These are phyloP conservation scores for Pyrus hybrid DNA, from an alignment of 331 rosid genomes.

Conservation along the genomic window DNA sequence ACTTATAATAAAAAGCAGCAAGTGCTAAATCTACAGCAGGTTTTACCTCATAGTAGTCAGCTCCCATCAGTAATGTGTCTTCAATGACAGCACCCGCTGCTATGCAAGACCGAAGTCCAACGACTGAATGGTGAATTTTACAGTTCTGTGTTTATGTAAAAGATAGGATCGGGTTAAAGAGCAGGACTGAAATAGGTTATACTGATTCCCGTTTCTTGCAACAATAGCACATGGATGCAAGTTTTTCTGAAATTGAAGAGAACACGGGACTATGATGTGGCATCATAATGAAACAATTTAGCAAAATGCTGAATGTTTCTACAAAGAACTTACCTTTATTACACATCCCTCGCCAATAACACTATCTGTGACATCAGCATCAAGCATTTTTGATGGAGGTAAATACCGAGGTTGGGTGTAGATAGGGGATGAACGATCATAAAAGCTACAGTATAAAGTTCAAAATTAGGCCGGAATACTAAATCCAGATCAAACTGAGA, in stretches of 20 bases:
- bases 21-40: neutral
- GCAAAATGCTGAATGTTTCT: slow-evolving; percentile 3
- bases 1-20: neutral
- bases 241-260: neutral
- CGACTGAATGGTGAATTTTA: slow-evolving; percentile 91
- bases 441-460: slow-evolving; percentile 54
- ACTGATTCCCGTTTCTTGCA: neutral
- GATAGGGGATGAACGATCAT: slow-evolving; percentile 96
- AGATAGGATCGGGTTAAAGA: neutral
- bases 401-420: slow-evolving; percentile 97
- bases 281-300: no score
- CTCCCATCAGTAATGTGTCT: no score
- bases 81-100: slow-evolving; percentile 95
- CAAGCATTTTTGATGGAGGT: no score
- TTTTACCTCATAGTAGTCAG: slow-evolving; percentile 94
- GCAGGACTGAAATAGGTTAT: slow-evolving; percentile 8
- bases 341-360: no score
- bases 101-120: slow-evolving; percentile 90
- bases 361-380: no score
- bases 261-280: neutral
- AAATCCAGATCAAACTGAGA: neutral
- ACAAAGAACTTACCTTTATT: slow-evolving; percentile 54
- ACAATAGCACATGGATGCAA: neutral
- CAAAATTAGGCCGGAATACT: neutral
- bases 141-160: slow-evolving; percentile 56